Conservation (phyloP, 2,329 filamentous ascomycete species). For the Rhinocladiella similis region DNA sequence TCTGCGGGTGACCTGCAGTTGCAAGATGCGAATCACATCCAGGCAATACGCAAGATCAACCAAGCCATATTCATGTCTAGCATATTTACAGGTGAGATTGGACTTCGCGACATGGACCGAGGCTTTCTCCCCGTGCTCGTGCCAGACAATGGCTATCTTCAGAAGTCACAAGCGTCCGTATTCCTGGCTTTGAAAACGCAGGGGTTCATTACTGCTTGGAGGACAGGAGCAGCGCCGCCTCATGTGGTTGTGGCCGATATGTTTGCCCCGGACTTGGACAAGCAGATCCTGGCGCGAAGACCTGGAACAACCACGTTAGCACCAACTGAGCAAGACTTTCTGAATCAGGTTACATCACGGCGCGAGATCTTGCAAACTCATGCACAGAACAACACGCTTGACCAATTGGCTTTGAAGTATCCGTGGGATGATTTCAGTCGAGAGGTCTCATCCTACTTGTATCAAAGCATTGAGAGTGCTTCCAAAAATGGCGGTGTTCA, state of each 20-base stretch:
- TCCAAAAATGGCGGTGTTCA: not conserved
- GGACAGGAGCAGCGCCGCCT: conserved; percentile 55
- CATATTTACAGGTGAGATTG: conserved; percentile 64
- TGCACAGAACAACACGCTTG: conserved; percentile 51
- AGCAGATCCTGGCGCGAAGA: conserved; percentile 55
- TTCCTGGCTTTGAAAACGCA: conserved; percentile 68
- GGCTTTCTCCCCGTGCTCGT: conserved; percentile 66
- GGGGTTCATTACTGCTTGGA: conserved; percentile 63
- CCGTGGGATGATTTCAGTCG: conserved; percentile 64
- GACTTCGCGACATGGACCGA: conserved; percentile 63
- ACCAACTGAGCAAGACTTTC: conserved; percentile 61
- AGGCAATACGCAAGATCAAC: conserved; percentile 64
- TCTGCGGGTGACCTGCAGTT: conserved; percentile 55
- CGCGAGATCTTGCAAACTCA: conserved; percentile 59
- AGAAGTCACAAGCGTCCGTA: conserved; percentile 61
- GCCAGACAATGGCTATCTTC: conserved; percentile 56
- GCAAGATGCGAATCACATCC: conserved; percentile 53
- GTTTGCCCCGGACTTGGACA: conserved; percentile 59
- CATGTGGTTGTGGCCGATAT: conserved; percentile 60
- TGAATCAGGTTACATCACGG: conserved; percentile 54
- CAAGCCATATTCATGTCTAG: conserved; percentile 65
- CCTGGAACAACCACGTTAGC: conserved; percentile 56
- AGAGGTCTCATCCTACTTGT: conserved; percentile 59
- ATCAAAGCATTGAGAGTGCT: conserved; percentile 42
- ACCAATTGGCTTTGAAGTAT: conserved; percentile 58